These are phyloP conservation scores for Celoporthe dispersa DNA, from an alignment of 2,329 filamentous ascomycete genomes.

Conservation along the genomic window DNA sequence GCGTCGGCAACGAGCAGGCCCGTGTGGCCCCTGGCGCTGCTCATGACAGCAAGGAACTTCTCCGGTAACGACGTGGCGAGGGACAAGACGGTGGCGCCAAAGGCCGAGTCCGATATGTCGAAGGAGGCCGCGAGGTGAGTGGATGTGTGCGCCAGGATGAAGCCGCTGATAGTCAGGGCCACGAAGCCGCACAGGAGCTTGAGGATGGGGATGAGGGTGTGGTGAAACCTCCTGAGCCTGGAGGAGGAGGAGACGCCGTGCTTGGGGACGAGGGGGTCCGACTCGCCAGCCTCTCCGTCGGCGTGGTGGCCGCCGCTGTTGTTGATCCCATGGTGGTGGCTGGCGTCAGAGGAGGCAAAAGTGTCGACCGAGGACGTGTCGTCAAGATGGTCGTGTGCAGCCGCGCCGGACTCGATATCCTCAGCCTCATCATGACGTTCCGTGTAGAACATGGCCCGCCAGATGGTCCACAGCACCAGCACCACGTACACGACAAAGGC, in stretches of 20 bases:
- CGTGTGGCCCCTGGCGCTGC: slow-evolving; percentile 49
- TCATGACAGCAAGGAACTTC: slow-evolving; percentile 55
- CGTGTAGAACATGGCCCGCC: slow-evolving; percentile 44
- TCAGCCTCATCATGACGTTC: slow-evolving; percentile 43
- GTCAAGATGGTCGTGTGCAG: slow-evolving; percentile 33
- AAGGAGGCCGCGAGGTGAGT: slow-evolving; percentile 28
- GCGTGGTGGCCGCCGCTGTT: not conserved
- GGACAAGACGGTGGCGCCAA: slow-evolving; percentile 28
- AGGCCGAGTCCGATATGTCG: slow-evolving; percentile 31
- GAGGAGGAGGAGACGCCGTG: slow-evolving; percentile 2
- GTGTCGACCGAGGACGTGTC: slow-evolving; percentile 41
- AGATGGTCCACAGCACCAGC: slow-evolving; percentile 50
- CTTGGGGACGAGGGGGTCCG: slow-evolving; percentile 20
- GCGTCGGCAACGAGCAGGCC: slow-evolving; percentile 58
- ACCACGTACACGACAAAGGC: slow-evolving; percentile 49
- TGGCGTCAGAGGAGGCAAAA: slow-evolving; percentile 47
- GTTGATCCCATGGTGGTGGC: slow-evolving; percentile 31
- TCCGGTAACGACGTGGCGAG: slow-evolving; percentile 57
- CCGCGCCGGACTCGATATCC: slow-evolving; percentile 35
- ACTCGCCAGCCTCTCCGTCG: slow-evolving; percentile 21
- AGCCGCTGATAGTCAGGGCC: slow-evolving; percentile 46
- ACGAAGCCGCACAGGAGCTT: slow-evolving; percentile 37
- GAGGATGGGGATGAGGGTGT: slow-evolving; percentile 22
- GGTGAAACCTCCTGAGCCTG: slow-evolving; percentile 17
- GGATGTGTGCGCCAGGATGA: slow-evolving; percentile 29